Evolutionary conservation across 768 basidiomycete genomes (phyloP).

Genomic region (Tylopilus subfusipes): DNA sequence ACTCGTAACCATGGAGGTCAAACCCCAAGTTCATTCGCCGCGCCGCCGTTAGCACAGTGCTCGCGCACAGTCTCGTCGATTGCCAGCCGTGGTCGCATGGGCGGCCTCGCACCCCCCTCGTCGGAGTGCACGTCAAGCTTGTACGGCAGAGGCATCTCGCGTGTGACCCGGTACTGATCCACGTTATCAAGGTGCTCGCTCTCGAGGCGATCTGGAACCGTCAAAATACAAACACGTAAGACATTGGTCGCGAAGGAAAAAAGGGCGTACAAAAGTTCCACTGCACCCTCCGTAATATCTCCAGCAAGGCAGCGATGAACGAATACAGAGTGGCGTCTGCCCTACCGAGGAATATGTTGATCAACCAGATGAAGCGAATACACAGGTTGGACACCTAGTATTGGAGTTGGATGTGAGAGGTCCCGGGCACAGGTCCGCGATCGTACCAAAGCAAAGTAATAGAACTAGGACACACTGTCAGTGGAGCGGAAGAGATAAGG

Average conservation of each 20-base stretch:
- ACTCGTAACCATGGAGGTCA: no score
- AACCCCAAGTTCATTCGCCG: no score
- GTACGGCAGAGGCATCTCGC: slow-evolving; percentile 85
- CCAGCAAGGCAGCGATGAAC: slow-evolving; percentile 67
- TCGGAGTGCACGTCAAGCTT: slow-evolving; percentile 42
- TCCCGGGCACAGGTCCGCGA: background rate
- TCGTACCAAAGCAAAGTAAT: slow-evolving; percentile 76
- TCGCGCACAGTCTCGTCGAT: no score
- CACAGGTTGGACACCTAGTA: slow-evolving; percentile 73
- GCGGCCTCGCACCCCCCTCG: background rate
- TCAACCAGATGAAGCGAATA: slow-evolving; percentile 81
- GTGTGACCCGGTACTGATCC: slow-evolving; percentile 74
- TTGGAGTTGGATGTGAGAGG: no score
- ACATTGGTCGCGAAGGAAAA: slow-evolving; percentile 1
- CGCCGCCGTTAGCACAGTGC: no score
- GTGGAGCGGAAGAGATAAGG: no score
- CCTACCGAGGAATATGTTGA: slow-evolving; percentile 60
- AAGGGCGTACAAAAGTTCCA: slow-evolving; percentile 84
- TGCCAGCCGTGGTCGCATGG: no score
- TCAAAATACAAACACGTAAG: background rate
- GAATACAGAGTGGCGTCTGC: slow-evolving; percentile 50
- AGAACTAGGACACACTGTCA: slow-evolving; percentile 50
- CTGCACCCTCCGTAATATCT: slow-evolving; percentile 76
- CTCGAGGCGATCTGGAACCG: slow-evolving; percentile 65
- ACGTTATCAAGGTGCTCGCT: slow-evolving; percentile 93